Percentiles rank a stretch among this genome's conserved stretches.
These are phyloP conservation scores for Penicillium sclerotiorum DNA, from an alignment of 2,329 filamentous ascomycete genomes.

Conservation along the genomic window DNA sequence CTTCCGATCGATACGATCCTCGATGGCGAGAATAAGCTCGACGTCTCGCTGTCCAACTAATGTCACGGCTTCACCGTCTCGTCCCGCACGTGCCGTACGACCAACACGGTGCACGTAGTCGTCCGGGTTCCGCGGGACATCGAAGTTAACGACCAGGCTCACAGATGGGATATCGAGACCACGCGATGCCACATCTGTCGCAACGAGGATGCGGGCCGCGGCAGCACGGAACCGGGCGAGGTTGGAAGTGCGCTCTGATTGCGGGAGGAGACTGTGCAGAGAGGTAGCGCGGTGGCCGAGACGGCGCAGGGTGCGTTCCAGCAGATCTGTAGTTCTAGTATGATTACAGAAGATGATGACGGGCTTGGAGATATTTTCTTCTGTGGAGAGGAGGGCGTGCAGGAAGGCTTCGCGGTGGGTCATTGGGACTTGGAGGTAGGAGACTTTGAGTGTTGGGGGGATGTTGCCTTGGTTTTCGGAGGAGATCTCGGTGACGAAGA, in stretches of 20 bases:
- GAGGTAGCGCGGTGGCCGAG: slow-evolving; percentile 89
- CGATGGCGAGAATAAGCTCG: slow-evolving; percentile 85
- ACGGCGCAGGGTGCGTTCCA: slow-evolving; percentile 84
- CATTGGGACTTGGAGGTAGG: slow-evolving; percentile 83
- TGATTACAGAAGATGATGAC: slow-evolving; percentile 95
- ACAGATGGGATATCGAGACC: slow-evolving; percentile 96
- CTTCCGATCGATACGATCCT: slow-evolving; percentile 73
- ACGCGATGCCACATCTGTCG: slow-evolving; percentile 91
- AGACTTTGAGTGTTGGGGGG: slow-evolving; percentile 78
- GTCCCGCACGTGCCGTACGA: slow-evolving; percentile 89
- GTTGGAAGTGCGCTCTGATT: slow-evolving; percentile 83
- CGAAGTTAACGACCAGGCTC: slow-evolving; percentile 88
- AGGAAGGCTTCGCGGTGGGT: slow-evolving; percentile 95
- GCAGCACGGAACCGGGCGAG: slow-evolving; percentile 87
- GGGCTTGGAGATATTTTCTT: slow-evolving; percentile 72
- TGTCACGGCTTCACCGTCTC: slow-evolving; percentile 78
- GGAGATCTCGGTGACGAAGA: slow-evolving; percentile 88
- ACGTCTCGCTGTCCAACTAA: slow-evolving; percentile 94
- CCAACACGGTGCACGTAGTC: slow-evolving; percentile 98
- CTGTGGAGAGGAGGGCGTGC: slow-evolving; percentile 82
- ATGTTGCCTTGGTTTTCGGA: slow-evolving; percentile 69
- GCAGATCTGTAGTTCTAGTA: slow-evolving; percentile 81
- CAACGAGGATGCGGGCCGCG: slow-evolving; percentile 85
- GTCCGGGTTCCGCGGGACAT: slow-evolving; percentile 92
- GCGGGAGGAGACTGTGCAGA: slow-evolving; percentile 82